Evolutionary conservation across 2,329 filamentous ascomycete genomes (phyloP).

Genomic region (Neospermospora avenae): DNA sequence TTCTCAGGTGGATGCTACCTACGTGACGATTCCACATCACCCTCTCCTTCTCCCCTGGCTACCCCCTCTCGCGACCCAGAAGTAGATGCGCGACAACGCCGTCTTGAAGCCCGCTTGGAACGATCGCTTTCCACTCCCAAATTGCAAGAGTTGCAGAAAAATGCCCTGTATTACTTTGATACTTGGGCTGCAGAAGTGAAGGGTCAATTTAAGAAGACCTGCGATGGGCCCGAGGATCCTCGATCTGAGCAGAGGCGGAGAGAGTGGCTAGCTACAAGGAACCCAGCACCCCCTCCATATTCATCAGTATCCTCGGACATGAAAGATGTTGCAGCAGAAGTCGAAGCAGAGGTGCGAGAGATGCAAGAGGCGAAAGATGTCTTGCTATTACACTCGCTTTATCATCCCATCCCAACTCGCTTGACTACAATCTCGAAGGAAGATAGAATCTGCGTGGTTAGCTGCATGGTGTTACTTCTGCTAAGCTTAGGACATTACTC

Average conservation of each 20-base stretch:
- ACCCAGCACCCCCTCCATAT: conserved; percentile 30
- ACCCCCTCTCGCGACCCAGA: conserved; percentile 8
- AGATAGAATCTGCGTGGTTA: conserved; percentile 62
- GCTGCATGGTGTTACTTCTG: conserved; percentile 67
- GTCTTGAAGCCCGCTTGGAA: conserved; percentile 26
- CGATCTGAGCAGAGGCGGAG: conserved; percentile 43
- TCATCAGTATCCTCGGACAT: conserved; percentile 18
- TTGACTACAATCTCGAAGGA: conserved; percentile 54
- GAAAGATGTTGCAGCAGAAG: conserved; percentile 16
- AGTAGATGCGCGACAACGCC: conserved; percentile 18
- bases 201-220: conserved; percentile 65
- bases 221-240: conserved; percentile 48
- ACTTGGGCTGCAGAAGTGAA: conserved; percentile 74
- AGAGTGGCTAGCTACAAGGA: conserved; percentile 30
- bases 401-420: conserved; percentile 51
- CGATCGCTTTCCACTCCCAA: conserved; percentile 23
- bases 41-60: not conserved
- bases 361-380: conserved; percentile 40
- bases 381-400: conserved; percentile 47
- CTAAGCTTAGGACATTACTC: conserved; percentile 72
- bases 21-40: conserved; percentile 3
- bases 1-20: conserved; percentile 13
- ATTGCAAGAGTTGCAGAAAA: conserved; percentile 42
- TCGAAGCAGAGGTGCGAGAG: conserved; percentile 29
- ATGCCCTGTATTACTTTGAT: conserved; percentile 67